Percentiles rank a stretch among this genome's conserved stretches.
phyloP scores from a whole-genome alignment of 371 early-diverging fungal genomes.

The Mucor mucedo region DNA sequence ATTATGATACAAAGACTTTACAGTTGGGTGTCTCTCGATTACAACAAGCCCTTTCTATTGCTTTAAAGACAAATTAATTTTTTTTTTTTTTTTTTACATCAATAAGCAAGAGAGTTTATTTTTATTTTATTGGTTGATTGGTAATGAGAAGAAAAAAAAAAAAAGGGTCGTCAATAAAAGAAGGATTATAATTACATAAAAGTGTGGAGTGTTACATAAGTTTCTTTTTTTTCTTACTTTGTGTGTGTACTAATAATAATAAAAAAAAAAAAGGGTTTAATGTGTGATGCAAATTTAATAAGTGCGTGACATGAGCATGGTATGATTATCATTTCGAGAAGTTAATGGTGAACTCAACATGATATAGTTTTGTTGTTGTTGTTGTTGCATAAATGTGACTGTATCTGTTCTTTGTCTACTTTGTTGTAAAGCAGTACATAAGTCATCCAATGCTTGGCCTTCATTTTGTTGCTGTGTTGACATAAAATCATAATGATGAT shows the following conservation, averaged over 20 bases:
- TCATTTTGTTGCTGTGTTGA: neutral
- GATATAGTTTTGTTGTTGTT: neutral
- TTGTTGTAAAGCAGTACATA: conserved; percentile 5
- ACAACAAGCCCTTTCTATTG: conserved; percentile 21
- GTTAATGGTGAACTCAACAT: neutral
- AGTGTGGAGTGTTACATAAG: neutral
- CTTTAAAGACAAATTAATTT: neutral
- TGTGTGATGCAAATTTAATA: neutral
- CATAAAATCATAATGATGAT: neutral
- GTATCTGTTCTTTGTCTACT: conserved; percentile 21
- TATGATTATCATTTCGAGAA: conserved; percentile 4
- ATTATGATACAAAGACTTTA: conserved; percentile 26
- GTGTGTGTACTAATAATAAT: neutral
- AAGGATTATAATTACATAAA: conserved; percentile 4
- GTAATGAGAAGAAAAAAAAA: neutral
- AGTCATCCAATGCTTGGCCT: conserved; percentile 7
- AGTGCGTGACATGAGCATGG: conserved; percentile 15
- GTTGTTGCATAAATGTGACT: conserved; percentile 2
- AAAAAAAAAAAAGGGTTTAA: conserved; percentile 1
- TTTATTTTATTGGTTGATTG: neutral
- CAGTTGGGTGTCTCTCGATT: conserved; percentile 25
- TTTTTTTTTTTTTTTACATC: neutral
- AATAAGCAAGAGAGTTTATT: neutral
- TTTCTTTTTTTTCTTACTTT: neutral
- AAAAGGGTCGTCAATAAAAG: neutral